Base-by-base conservation (phyloP, 2,329 filamentous ascomycete genomes). In the Metarhizium sp. region DNA sequence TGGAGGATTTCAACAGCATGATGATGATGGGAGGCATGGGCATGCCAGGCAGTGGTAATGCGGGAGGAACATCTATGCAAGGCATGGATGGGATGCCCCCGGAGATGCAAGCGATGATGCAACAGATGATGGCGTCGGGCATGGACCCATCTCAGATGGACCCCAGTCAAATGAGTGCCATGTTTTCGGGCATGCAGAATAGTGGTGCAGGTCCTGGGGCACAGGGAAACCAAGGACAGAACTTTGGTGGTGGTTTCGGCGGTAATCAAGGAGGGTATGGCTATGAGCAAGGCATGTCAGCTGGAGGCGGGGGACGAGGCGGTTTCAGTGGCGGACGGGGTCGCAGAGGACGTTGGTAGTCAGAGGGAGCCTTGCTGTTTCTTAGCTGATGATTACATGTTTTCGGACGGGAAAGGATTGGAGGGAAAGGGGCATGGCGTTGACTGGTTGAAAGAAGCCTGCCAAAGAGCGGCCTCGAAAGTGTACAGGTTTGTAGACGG, bases 61-160 rank as follows among this genome's bases (percentile, higher is more conserved):
- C 57, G 6, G 62, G 61, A 34, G 61, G 61, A 16, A 73, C 69
- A 2, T 71, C 71, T 6, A 80, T 82, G 73, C 63, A 76, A 0
- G 78, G 78, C 3, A 82, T 84, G 78, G 82, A 85, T 29, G 80
- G 79, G n/a, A 81, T 85, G 69, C 72, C 81, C 3, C 78, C 82
- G 0, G 83, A 86, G 65, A 85, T 86, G 80, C 82, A 86, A 66
- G 74, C 75, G 49, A 84, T 86, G 79, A 83, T 86, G 80, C 82
- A 86, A 67, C 82, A 86, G 67, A 85, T 86, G 81, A 85, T 86
- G 78, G 75, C 78, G 0, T 75, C 75, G 1, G 83, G 82, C 25
- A 82, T 86, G 73, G 83, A 86, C 59, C 81, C 82, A 45, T 82
- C 75, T 58, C 82, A 86, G 69, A 85, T 86, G 81, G 83, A 86